Evolutionary conservation across 2,329 filamentous ascomycete species (phyloP), one percentile per base, ranked within the genome.

Genomic region (Didymella pinodella): DNA sequence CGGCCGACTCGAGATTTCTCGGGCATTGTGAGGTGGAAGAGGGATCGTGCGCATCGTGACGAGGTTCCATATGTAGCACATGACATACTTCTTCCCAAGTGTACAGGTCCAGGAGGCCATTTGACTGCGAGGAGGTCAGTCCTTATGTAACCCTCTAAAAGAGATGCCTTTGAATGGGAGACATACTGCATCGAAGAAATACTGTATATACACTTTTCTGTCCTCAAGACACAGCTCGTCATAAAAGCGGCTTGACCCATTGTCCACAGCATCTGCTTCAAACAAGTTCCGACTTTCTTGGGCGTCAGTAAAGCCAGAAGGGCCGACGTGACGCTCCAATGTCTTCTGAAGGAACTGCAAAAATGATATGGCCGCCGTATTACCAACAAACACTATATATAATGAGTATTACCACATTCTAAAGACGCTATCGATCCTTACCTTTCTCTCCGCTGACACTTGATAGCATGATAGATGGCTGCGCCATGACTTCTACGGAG

Each of bases 281-380:
- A 85, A 79, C 82, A 86, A 85, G 34, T 78, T 80, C 51, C 84
- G 80, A n/a, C 78, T 80, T 40, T 79, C 79, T 20, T 80, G 75
- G 64, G 80, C 81, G 54, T 85, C 79, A 0, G 84, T 84, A 65
- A 86, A 86, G 16, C 80, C 78, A 0, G 83, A 85, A 1, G 83
- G 83, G 0, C 84, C 84, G 54, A 85, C 83, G 58, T 84, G 79
- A 31, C 81, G 80, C 10, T 80, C 79, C 62, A 82, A 67, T 2
- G 77, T 79, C 12, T 81, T 76, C 14, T 83, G 79, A 14, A 85
- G 75, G 34, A 85, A 78, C 56, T 86, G 83, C 0, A 87, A 71
- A 57, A 87, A 87, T 0, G 85, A 86, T 14, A 87, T 72, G 0
- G 83, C 81, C 1, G 82, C 82, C 10, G 80, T 81, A n/a, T 80